A percentile compares a stretch with the other conserved stretches of the same genome.
Evolutionary conservation across 140 eudicot genomes (phyloP).

Genomic region (Artemisia princeps): DNA sequence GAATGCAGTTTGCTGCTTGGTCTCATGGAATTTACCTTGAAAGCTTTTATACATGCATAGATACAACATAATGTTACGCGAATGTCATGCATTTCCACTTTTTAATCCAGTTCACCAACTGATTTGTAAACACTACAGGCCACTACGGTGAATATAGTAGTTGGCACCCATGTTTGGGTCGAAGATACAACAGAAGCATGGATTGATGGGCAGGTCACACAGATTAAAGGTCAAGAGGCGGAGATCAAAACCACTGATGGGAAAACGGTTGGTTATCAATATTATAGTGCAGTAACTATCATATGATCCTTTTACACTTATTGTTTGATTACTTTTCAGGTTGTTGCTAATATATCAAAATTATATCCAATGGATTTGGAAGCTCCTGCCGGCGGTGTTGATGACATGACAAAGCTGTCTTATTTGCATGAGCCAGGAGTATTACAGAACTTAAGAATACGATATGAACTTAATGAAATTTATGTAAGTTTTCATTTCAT

Average conservation of each 20-base stretch:
- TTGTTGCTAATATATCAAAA: slow-evolving; percentile 64
- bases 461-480: slow-evolving; percentile 96
- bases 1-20: neutral
- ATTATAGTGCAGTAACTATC: slow-evolving; percentile 5
- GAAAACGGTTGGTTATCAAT: slow-evolving; percentile 44
- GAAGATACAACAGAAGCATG: slow-evolving; percentile 72
- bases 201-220: slow-evolving; percentile 72
- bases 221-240: slow-evolving; percentile 59
- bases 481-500: slow-evolving; percentile 48
- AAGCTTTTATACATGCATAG: neutral
- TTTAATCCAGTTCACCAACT: slow-evolving; percentile 11
- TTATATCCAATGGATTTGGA: slow-evolving; percentile 83
- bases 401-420: slow-evolving; percentile 94
- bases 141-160: slow-evolving; percentile 72
- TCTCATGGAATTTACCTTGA: neutral
- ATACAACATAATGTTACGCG: neutral
- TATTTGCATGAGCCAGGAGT: slow-evolving; percentile 99
- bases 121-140: slow-evolving; percentile 46
- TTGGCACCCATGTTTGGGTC: slow-evolving; percentile 88
- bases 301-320: neutral
- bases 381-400: slow-evolving; percentile 98
- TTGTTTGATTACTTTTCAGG: slow-evolving; percentile 33
- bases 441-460: slow-evolving; percentile 58
- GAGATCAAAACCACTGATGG: slow-evolving; percentile 58
- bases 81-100: slow-evolving; percentile 2